Evolutionary conservation across 2,329 filamentous ascomycete species (phyloP).

Genomic region (Ophiostoma tasmaniense): DNA sequence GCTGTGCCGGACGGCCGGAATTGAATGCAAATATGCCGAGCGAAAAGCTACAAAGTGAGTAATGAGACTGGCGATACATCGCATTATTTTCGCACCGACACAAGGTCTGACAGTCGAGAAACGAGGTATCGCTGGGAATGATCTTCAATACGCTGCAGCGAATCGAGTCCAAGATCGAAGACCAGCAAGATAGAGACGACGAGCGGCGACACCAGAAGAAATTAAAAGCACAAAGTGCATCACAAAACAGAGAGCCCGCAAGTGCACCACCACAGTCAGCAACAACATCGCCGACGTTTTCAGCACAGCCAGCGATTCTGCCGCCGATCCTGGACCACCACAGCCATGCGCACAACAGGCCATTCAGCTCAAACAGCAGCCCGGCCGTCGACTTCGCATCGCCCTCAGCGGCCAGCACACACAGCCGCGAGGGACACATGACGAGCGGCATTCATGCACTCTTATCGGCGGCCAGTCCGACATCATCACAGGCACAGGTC

Average conservation of each 20-base stretch:
- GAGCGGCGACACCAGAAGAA: background rate
- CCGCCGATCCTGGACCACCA: conserved; percentile 4
- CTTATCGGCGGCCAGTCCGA: conserved; percentile 15
- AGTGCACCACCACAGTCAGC: background rate
- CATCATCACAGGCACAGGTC: conserved; percentile 5
- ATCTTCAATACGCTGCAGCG: conserved; percentile 47
- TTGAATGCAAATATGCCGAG: conserved; percentile 45
- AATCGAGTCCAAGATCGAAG: conserved; percentile 43
- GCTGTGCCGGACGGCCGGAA: conserved; percentile 39
- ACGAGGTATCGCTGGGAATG: conserved; percentile 44
- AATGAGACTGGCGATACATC: background rate
- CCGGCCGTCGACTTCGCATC: conserved; percentile 8
- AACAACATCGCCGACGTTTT: background rate
- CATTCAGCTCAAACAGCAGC: conserved; percentile 9
- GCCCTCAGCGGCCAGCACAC: conserved; percentile 10
- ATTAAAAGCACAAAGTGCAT: background rate
- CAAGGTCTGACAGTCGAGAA: conserved; percentile 26
- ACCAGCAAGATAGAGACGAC: conserved; percentile 4
- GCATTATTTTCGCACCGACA: background rate
- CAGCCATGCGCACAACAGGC: background rate
- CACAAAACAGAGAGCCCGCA: background rate
- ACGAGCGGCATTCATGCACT: conserved; percentile 27
- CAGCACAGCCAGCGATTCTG: background rate
- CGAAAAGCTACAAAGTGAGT: conserved; percentile 43
- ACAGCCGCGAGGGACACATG: conserved; percentile 5